Percentiles rank a stretch among this genome's conserved stretches.
phyloP scores from a whole-genome alignment of 1,284 basidiomycete species.

The Phylloboletellus chloephorus region DNA sequence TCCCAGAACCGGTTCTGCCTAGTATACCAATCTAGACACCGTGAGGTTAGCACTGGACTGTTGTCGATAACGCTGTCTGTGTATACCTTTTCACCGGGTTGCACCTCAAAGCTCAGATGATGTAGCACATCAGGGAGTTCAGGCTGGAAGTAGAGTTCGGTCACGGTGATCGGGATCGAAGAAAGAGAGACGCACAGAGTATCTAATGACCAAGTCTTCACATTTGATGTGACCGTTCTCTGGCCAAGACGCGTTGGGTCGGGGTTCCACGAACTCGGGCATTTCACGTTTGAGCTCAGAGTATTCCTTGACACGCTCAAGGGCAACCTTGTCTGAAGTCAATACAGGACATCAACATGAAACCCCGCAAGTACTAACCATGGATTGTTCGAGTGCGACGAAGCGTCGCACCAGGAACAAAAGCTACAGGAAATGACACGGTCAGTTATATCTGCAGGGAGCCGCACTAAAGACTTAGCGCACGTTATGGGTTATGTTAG shows the following conservation, averaged over 20 bases:
- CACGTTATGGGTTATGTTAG: constrained; percentile 69
- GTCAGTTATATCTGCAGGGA: constrained; percentile 22
- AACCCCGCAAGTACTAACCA: constrained; percentile 47
- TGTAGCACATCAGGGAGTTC: constrained; percentile 86
- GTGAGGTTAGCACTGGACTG: constrained; percentile 3
- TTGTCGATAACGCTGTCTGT: not conserved
- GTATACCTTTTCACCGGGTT: constrained; percentile 70
- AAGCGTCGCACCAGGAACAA: constrained; percentile 61
- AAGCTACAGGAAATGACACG: constrained; percentile 35
- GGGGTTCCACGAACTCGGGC: constrained; percentile 78
- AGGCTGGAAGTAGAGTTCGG: constrained; percentile 42
- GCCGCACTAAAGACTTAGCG: constrained; percentile 29
- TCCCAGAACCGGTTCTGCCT: constrained; percentile 85
- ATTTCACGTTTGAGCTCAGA: constrained; percentile 75
- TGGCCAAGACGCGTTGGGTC: constrained; percentile 84
- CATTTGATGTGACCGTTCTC: constrained; percentile 70
- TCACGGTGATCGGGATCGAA: not conserved
- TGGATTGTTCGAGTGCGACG: constrained; percentile 85
- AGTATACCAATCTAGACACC: constrained; percentile 69
- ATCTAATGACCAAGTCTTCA: constrained; percentile 79
- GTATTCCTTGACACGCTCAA: constrained; percentile 91
- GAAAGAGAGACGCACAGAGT: constrained; percentile 57
- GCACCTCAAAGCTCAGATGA: constrained; percentile 71
- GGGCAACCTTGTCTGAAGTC: constrained; percentile 55
- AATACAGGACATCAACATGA: constrained; percentile 3